phyloP scores from a whole-genome alignment of 2,329 filamentous ascomycete species.

The Alternaria viburni region DNA sequence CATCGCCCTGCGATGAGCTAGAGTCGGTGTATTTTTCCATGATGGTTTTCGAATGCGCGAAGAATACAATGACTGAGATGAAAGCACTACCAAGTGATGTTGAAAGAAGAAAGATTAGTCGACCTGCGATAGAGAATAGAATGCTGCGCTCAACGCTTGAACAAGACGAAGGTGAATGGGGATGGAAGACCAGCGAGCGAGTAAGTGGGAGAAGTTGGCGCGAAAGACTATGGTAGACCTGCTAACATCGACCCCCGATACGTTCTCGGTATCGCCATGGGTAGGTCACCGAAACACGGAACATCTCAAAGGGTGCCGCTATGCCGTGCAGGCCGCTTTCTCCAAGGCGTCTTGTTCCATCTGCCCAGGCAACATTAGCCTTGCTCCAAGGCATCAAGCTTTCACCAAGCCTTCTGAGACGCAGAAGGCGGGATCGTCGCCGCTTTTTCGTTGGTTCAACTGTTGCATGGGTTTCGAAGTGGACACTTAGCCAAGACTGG shows the following conservation, averaged over 20 bases:
- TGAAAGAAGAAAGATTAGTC: slow-evolving; percentile 7
- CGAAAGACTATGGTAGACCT: neutral
- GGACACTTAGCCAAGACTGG: slow-evolving; percentile 35
- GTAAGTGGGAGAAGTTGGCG: neutral
- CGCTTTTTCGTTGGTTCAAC: slow-evolving; percentile 30
- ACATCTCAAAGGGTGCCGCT: slow-evolving; percentile 5
- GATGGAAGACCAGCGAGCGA: slow-evolving; percentile 3
- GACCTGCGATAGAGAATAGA: slow-evolving; percentile 28
- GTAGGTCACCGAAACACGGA: slow-evolving; percentile 13
- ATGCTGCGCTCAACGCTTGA: slow-evolving; percentile 20
- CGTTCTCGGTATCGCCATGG: neutral
- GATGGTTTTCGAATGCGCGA: neutral
- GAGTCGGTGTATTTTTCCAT: slow-evolving; percentile 39
- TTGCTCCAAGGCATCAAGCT: slow-evolving; percentile 29
- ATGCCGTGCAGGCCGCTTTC: neutral
- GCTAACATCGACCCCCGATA: neutral
- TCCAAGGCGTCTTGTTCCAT: slow-evolving; percentile 6
- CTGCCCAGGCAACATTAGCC: slow-evolving; percentile 32
- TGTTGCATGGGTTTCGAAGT: slow-evolving; percentile 30
- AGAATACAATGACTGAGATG: neutral
- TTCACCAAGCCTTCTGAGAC: slow-evolving; percentile 37
- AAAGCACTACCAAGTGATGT: neutral
- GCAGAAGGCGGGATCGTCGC: slow-evolving; percentile 16
- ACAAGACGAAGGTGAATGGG: neutral
- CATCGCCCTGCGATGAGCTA: slow-evolving; percentile 24